Evolutionary conservation across 352 stramenopile genomes (phyloP), one percentile per base, ranked within the genome.

Genomic region (Globisporangium alternatum): DNA sequence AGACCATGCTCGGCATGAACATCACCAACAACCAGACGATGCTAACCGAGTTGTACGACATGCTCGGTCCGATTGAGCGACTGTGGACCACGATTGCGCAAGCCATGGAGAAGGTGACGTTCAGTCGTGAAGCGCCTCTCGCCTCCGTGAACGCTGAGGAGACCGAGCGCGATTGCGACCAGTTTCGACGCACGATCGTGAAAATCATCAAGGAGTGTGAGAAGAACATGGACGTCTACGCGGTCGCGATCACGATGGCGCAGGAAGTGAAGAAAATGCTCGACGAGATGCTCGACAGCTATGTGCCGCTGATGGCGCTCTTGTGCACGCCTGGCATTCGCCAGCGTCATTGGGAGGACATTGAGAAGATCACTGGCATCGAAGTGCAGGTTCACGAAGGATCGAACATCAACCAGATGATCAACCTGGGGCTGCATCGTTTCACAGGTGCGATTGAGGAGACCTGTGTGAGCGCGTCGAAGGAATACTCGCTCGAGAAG

Each of bases 401-500:
- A 31, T 92, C 92, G 19, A 94, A 98, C 53, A 88, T 98, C 64
- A 91, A 97, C 53, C 76, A 92, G 47, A 89, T 98, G 59, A 88
- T 98, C 15, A 88, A 92, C n/a, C 66, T 97, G 5, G 86, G 86
- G 0, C 74, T 95, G 1, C 80, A 95, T 33, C 85, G 94, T 45
- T 93, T 96, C 66, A 95, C 84, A 0, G 75, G 66, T 19, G 77
- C 86, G 30, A 98, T 98, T 43, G 93, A 98, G 68, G 88, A 96
- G 65, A 97, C 97, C 0, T 97, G 90, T 48, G 90, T 98, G 35
- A 95, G 89, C 65, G 95, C 94, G 0, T 96, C 93, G 2, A 98
- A 98, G 62, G 94, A 98, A 67, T 98, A 92, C 57, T 94, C 90
- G 2, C 78, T 98, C 8, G 92, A 98, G 64, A 96, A 97, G 61